Evolutionary conservation across 192 early-diverging fungal genomes (phyloP), one percentile per base, ranked within the genome.

Genomic region (Umbelopsis sp.): DNA sequence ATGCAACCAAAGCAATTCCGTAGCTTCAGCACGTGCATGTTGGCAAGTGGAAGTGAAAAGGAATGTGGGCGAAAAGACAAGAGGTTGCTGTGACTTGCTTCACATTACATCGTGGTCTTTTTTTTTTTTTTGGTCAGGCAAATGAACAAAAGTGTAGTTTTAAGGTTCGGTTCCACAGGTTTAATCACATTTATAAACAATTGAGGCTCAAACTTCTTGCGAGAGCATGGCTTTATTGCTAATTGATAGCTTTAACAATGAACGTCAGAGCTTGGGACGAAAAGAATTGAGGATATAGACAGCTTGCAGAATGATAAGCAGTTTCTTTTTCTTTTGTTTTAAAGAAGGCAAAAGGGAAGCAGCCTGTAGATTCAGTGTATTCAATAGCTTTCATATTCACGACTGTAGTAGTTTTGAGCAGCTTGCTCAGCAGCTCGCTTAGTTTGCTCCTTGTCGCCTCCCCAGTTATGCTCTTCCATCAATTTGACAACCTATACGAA

Each of bases 391-490:
- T 67, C 45, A 46, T 67, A 49, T 67, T 70, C 69, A 18, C 69
- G 50, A 3, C 52, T 61, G 41, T 44, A 55, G 20, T 70, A 70
- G 18, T 70, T 41, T 15, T 70, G 50, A 37, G 69, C 69, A 18
- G 69, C 69, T 25, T 58, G 69, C 37, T 70, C 69, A 13, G 69
- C 69, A 22, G 41, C 53, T 6, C 51, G 51, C 52, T 49, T 46
- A 1, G 69, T 45, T 45, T 55, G 33, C 21, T 70, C 69, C 27
- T 70, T 70, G 52, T 70, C 52, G 25, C 52, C 23, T 46, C 52
- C 23, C 69, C 69, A 70, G 37, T 70, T 45, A 21, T 70, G 69
- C 13, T 55, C 20, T 37, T 70, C 69, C n/a, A 52, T 35, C 50
- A 70, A 61, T 21, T 70, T 70, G 35, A 70, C n/a, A 30, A 61